Conservation (phyloP, 2,329 filamentous ascomycete genomes). For the Cordyceps fumosorosea region DNA sequence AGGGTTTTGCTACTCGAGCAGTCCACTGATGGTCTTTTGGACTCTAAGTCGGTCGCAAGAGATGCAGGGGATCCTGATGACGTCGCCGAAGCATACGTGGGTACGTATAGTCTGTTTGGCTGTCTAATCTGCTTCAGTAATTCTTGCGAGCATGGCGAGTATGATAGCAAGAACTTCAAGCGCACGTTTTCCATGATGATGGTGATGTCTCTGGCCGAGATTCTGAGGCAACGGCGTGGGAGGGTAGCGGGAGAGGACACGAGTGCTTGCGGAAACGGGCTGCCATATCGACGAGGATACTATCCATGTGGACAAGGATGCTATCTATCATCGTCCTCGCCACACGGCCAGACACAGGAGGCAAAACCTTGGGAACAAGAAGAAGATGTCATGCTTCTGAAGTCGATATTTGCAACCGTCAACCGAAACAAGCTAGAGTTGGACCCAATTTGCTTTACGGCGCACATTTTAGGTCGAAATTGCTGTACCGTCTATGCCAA, state of each 20-base stretch:
- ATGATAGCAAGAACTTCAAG: constrained; percentile 46
- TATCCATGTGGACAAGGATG: constrained; percentile 8
- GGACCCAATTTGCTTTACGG: constrained; percentile 42
- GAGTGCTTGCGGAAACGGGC: not conserved
- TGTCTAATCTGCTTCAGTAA: constrained; percentile 55
- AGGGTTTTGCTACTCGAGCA: constrained; percentile 49
- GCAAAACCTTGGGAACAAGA: constrained; percentile 35
- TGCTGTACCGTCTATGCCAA: constrained; percentile 45
- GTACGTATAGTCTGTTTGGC: constrained; percentile 49
- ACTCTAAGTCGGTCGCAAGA: constrained; percentile 47
- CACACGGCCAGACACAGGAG: not conserved
- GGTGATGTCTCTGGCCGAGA: constrained; percentile 3
- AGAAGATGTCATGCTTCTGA: constrained; percentile 42
- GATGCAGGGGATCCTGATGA: constrained; percentile 34
- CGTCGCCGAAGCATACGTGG: constrained; percentile 41
- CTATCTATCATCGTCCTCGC: not conserved
- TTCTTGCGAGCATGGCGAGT: constrained; percentile 56
- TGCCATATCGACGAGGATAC: not conserved
- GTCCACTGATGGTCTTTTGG: constrained; percentile 46
- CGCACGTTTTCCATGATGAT: constrained; percentile 42
- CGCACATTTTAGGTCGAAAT: constrained; percentile 42
- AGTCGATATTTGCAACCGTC: constrained; percentile 37
- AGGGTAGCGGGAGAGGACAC: not conserved
- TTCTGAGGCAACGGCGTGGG: not conserved
- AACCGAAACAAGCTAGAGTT: constrained; percentile 33